Base-by-base conservation (phyloP, 148 eudicot genomes). In the Gaultheria prostrata region DNA sequence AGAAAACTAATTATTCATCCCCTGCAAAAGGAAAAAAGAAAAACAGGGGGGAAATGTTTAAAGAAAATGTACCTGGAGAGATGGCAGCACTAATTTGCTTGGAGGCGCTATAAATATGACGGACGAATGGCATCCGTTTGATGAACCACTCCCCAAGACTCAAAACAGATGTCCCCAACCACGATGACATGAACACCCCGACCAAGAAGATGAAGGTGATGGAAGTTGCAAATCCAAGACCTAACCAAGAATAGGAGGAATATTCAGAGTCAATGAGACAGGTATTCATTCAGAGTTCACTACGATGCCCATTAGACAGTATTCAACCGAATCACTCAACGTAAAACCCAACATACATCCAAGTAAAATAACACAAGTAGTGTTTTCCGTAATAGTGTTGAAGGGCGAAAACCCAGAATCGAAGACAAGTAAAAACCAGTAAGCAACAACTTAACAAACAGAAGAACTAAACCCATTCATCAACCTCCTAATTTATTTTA, bases 61-160 rank as follows among this genome's bases (percentile, higher is more conserved):
- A 65, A 26, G 74, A 76, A 82, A 79, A 59, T 57, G n/a, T 49
- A 92, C 97, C 95, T 49, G 89, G 89, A 72, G 89, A 88, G 75
- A 87, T 84, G n/a, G 89, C 86, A 82, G 88, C 49, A 56, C 90
- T 88, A 78, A 88, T 88, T 86, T 88, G 90, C 80, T 88, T 88
- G 54, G 90, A 88, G 65, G 90, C 90, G 39, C 81, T 84, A 67
- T 88, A 88, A 35, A 88, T 76, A 82, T 88, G 90, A 49, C 85
- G 88, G 56, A 88, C 86, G 80, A 88, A 82, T 30, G 90, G 88
- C 88, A 88, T 82, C 49, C 88, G 83, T 63, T 88, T 88, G 43
- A 88, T 88, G 80, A 88, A 86, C 90, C 90, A 88, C 56, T 88
- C 90, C 17, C 90, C 90, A 35, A 88, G 83, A 56, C 88, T 59